Evolutionary conservation across 768 basidiomycete species (phyloP).

Genomic region (Kwoniella mangroviensis): DNA sequence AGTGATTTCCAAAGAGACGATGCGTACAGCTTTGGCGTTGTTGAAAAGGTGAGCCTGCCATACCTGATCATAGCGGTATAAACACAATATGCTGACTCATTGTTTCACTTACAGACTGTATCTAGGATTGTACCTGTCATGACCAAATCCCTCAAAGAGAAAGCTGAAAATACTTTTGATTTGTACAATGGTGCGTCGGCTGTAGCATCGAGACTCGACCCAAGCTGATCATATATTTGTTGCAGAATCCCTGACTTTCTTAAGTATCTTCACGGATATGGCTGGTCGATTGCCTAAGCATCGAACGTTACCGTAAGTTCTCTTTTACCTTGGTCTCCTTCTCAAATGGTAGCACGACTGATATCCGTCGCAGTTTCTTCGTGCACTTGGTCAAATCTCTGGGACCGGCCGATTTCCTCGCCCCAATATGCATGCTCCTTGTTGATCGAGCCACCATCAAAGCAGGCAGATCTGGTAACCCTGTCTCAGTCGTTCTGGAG

Average conservation of each 20-base stretch:
- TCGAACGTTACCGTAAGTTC: conserved; percentile 77
- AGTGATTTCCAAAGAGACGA: conserved; percentile 97
- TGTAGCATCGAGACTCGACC: neutral
- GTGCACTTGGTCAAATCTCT: conserved; percentile 81
- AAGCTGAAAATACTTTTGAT: conserved; percentile 64
- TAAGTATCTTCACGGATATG: conserved; percentile 92
- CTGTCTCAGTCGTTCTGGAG: conserved; percentile 67
- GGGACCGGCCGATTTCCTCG: conserved; percentile 77
- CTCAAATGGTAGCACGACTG: neutral
- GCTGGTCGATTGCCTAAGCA: conserved; percentile 89
- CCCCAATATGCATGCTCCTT: conserved; percentile 81
- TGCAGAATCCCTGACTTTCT: conserved; percentile 70
- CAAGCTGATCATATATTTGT: neutral
- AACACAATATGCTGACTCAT: neutral
- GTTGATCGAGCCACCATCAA: conserved; percentile 77
- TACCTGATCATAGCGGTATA: neutral
- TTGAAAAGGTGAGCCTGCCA: conserved; percentile 72
- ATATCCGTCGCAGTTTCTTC: conserved; percentile 70
- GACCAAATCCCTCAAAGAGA: conserved; percentile 73
- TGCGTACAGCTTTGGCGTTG: conserved; percentile 89
- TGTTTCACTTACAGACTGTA: conserved; percentile 68
- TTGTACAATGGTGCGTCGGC: conserved; percentile 61
- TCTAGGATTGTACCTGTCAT: conserved; percentile 93
- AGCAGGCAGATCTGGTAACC: conserved; percentile 63
- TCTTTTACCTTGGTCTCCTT: neutral